Base-by-base conservation (phyloP, 306 rosid genomes). In the Calophaca sinica region DNA sequence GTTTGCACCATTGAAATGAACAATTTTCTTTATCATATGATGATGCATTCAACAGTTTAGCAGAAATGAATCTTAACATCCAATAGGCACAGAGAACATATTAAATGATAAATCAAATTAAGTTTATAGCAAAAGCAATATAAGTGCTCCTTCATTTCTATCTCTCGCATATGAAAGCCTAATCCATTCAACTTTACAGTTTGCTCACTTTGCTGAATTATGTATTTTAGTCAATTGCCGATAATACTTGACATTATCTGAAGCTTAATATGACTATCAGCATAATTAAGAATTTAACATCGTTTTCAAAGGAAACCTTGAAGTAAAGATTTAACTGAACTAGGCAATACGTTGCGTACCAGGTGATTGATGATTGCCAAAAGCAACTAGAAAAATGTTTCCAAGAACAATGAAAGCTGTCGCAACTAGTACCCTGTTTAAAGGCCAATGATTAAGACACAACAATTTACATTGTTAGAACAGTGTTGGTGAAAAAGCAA, bases 331-430 rank as follows among this genome's bases (percentile, higher is more conserved):
- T 70, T 26, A 44, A 36, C 35, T 72, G 35, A 50, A 73, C 14
- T 12, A 45, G 33, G 53, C 1, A 76, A 84, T 66, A 13, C 36
- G 29, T 65, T 49, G 73, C 57, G 42, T 90, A 96, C 99, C 96
- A 58, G 99, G 99, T 53, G 99, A 96, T 70, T 96, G 99, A 64
- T 96, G 99, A 88, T 96, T 96, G 67, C 99, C 99, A 83, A 96
- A 96, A 78, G 97, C 96, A 12, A 96, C 99, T 3, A 96, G 96
- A 79, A 90, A 96, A 77, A 88, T 36, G 54, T 96, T 96, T 77
- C 99, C 99, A 31, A 96, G 96, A 80, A 96, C 99, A 73, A 96
- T 92, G 82, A 96, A 96, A 62, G 97, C 90, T 0, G 99, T 96
- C 82, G 99, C 99, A 46, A 90, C 96, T 87, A 92, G 81, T 61